Percentiles rank a stretch among this genome's conserved stretches.
These are phyloP conservation scores for Picocystis sp. DNA, from an alignment of 163 green algal genomes.

Conservation along the genomic window DNA sequence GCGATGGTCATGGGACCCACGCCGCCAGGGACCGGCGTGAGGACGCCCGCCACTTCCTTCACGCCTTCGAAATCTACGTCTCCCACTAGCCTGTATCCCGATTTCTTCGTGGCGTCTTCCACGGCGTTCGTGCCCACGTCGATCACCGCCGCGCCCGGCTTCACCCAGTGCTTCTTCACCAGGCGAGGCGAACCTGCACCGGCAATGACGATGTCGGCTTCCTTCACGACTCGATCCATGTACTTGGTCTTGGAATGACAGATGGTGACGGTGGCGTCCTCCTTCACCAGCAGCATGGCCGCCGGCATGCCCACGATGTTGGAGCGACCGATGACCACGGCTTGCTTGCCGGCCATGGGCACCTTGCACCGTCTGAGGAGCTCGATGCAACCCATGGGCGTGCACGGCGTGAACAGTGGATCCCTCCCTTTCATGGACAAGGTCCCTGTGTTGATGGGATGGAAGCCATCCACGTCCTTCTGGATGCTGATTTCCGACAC, in stretches of 20 bases:
- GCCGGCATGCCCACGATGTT: slow-evolving; percentile 95
- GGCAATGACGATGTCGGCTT: slow-evolving; percentile 91
- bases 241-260: slow-evolving; percentile 54
- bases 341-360: slow-evolving; percentile 56
- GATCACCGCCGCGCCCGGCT: slow-evolving; percentile 28
- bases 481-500: slow-evolving; percentile 72
- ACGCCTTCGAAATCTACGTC: slow-evolving; percentile 43
- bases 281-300: slow-evolving; percentile 70
- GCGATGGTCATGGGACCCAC: slow-evolving; percentile 13
- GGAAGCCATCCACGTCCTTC: slow-evolving; percentile 97
- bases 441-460: slow-evolving; percentile 83
- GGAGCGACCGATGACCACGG: slow-evolving; percentile 79
- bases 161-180: slow-evolving; percentile 28
- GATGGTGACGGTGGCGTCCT: slow-evolving; percentile 81
- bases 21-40: slow-evolving; percentile 11
- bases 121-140: slow-evolving; percentile 37
- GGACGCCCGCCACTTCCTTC: not conserved
- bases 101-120: slow-evolving; percentile 49
- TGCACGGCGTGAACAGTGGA: slow-evolving; percentile 81
- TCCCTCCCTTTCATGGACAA: slow-evolving; percentile 71
- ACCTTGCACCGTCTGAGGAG: slow-evolving; percentile 56
- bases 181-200: slow-evolving; percentile 54
- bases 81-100: slow-evolving; percentile 63
- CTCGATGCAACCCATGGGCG: slow-evolving; percentile 82
- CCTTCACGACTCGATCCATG: slow-evolving; percentile 34